Base-by-base conservation (phyloP, 2,329 filamentous ascomycete genomes). In the Zymoseptoria crescenta region DNA sequence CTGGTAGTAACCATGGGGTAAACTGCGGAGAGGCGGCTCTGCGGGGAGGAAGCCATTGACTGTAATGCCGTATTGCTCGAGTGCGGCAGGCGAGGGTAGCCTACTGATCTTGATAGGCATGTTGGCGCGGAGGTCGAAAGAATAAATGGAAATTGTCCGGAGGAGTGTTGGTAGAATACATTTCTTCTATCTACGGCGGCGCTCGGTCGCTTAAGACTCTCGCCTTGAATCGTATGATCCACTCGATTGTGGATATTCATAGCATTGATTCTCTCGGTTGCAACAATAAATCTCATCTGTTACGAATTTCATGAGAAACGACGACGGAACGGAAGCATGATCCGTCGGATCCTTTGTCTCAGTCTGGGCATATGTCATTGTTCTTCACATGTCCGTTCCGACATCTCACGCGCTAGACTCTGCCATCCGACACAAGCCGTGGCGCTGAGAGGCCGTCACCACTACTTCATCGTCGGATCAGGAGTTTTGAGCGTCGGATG, bases 1-100 rank as follows among this genome's bases (percentile, higher is more conserved):
- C 73, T 89, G 87, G 75, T 96, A 97, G 78, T 96, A 96, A 2
- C 86, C 84, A 71, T 96, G 88, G n/a, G 91, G 87, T 19, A 97
- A 83, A 59, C 84, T 79, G 57, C 87, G 84, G 63, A 96, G 79
- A 48, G 93, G 93, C 20, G 87, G 76, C 63, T 90, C 85, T 64
- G 88, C 80, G 2, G 93, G 91, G 55, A 97, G 83, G 76, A 97
- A 97, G 68, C 93, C 93, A 75, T 90, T 69, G 3, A 56, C 49
- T 5, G 67, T 65, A 48, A 70, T 67, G 28, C 62, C 65, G 50
- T 68, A 69, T 9, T 58, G 64, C 9, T 59, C 24, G 5, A 67
- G 57, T 24, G 66, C 68, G 30, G 57, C 60, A 8, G 59, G 59
- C 4, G 64, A 66, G 19, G 64, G 61, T 1, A 65, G 58, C 8